phyloP scores from a whole-genome alignment of 768 basidiomycete species.

The Daedaleopsis sinensis region DNA sequence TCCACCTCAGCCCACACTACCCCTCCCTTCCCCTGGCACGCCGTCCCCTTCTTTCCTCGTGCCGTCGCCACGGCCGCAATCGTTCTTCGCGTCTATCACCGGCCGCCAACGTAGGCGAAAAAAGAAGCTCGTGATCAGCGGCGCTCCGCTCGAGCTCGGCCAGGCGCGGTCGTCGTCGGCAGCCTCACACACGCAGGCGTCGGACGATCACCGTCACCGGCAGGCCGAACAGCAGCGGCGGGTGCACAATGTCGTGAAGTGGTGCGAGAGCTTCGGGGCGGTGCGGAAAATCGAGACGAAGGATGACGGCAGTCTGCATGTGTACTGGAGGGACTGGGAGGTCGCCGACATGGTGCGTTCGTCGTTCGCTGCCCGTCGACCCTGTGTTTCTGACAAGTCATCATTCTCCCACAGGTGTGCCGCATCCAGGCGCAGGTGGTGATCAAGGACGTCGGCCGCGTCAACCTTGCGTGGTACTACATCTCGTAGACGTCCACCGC shows the following conservation, averaged over 20 bases:
- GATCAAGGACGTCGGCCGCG: slow-evolving; percentile 32
- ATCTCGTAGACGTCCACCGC: slow-evolving; percentile 14
- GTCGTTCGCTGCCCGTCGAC: background rate
- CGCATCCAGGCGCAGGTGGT: slow-evolving; percentile 30
- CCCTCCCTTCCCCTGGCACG: slow-evolving; percentile 27
- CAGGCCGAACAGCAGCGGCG: slow-evolving; percentile 17
- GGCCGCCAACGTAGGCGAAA: slow-evolving; percentile 21
- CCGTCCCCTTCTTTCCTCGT: slow-evolving; percentile 30
- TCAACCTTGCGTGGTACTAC: slow-evolving; percentile 32
- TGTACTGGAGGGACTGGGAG: slow-evolving; percentile 33
- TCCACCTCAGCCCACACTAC: slow-evolving; percentile 28
- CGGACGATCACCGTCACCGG: slow-evolving; percentile 14
- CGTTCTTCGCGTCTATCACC: slow-evolving; percentile 26
- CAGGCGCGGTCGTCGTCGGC: slow-evolving; percentile 9
- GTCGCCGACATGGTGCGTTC: slow-evolving; percentile 30
- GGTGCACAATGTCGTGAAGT: slow-evolving; percentile 23
- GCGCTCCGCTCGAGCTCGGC: slow-evolving; percentile 8
- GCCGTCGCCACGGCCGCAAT: slow-evolving; percentile 20
- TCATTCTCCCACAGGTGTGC: slow-evolving; percentile 24
- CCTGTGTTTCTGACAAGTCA: background rate
- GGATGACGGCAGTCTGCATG: slow-evolving; percentile 30
- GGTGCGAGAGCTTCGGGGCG: slow-evolving; percentile 32
- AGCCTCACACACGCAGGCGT: background rate
- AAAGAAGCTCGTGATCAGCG: slow-evolving; percentile 31
- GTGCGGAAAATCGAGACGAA: slow-evolving; percentile 26